Conservation (phyloP, 768 basidiomycete species). For the Calocera viscosa region DNA sequence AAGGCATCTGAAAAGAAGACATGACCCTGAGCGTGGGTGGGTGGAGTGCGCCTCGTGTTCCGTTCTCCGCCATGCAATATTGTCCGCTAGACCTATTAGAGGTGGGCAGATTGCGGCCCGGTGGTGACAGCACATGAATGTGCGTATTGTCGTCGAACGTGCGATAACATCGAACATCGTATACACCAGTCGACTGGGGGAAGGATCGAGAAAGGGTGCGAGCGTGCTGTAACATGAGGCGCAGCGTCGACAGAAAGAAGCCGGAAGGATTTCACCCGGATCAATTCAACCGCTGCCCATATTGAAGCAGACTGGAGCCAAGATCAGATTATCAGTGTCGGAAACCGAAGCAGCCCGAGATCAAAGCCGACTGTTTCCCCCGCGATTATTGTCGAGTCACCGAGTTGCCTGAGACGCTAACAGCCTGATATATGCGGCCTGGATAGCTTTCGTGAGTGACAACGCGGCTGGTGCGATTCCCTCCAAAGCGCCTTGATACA, state of each 20-base stretch:
- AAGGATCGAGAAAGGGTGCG: not conserved
- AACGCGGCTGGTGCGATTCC: not conserved
- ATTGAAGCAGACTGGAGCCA: not conserved
- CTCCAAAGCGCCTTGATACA: not conserved
- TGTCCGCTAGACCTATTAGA: not conserved
- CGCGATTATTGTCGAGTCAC: not conserved
- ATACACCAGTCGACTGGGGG: not conserved
- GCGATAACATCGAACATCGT: not conserved
- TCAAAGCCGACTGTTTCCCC: not conserved
- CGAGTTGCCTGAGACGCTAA: not conserved
- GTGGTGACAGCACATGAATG: not conserved
- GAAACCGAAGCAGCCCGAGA: slow-evolving; percentile 8
- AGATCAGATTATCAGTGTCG: not conserved
- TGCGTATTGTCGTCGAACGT: slow-evolving; percentile 1
- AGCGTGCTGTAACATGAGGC: slow-evolving; percentile 8
- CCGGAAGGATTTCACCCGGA: not conserved
- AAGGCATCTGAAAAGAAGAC: slow-evolving; percentile 2
- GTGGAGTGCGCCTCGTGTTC: slow-evolving; percentile 9
- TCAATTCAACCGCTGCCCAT: not conserved
- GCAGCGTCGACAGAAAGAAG: not conserved
- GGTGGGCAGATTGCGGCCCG: not conserved
- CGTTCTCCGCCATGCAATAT: slow-evolving; percentile 5
- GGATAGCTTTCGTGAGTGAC: not conserved
- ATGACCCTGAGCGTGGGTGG: not conserved
- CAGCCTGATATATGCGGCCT: not conserved